Evolutionary conservation across 306 rosid genomes (phyloP).

Genomic region (Senna tora): DNA sequence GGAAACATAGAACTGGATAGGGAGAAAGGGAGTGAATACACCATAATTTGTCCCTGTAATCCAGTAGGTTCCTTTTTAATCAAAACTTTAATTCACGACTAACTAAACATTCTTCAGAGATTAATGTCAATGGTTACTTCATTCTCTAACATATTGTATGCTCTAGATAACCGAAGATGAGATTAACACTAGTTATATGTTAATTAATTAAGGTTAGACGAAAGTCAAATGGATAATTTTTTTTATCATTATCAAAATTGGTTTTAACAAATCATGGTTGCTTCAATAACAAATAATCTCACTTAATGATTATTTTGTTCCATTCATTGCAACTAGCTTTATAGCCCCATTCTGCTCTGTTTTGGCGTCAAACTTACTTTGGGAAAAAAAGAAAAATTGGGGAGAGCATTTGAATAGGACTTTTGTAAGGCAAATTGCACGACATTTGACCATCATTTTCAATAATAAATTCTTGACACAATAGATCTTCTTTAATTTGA

Average conservation of each 20-base stretch:
- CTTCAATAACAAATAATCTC: conserved; percentile 25
- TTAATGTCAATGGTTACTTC: too few relatives aligned
- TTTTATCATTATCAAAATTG: background rate
- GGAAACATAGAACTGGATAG: too few relatives aligned
- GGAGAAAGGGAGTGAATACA: too few relatives aligned
- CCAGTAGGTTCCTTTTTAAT: conserved; percentile 37
- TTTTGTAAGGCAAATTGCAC: conserved; percentile 31
- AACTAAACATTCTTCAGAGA: conserved; percentile 23
- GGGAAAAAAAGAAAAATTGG: background rate
- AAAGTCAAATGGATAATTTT: conserved; percentile 13
- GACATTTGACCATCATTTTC: conserved; percentile 35
- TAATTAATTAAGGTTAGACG: background rate
- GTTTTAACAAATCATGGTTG: conserved; percentile 18
- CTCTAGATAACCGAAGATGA: too few relatives aligned
- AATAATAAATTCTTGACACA: conserved; percentile 35
- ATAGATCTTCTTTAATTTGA: background rate
- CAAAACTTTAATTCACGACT: conserved; percentile 6
- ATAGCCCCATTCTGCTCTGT: background rate
- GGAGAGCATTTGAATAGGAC: background rate
- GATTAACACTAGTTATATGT: background rate
- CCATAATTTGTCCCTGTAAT: background rate
- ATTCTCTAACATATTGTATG: too few relatives aligned
- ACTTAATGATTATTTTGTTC: background rate
- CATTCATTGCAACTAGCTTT: conserved; percentile 12
- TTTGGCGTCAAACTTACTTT: background rate